Base-by-base conservation (phyloP, 768 basidiomycete genomes). In the Glaciozyma martinii region DNA sequence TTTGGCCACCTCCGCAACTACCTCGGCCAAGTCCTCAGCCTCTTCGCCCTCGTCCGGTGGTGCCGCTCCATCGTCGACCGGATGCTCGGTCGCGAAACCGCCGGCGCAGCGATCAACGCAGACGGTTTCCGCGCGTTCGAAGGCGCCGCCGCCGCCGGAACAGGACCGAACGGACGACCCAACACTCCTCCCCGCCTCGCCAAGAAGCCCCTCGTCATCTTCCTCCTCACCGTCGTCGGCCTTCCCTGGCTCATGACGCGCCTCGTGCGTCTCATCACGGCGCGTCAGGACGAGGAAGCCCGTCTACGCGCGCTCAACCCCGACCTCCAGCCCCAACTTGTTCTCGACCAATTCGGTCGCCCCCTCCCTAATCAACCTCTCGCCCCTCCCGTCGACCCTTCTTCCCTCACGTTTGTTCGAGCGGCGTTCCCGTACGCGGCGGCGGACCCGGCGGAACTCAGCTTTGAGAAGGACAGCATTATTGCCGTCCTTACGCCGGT, bases 231-330 rank as follows among this genome's bases (percentile, higher is more conserved):
- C 32, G 84, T 95, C 62, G 81, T 98, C 73, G 95, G 95, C 60
- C 77, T 99, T 56, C 95, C 94, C 0, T 97, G 87, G 71, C 85
- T 87, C 60, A 95, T 99, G 90, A 83, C 88, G 61, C 87, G 86
- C 71, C 85, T 99, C 67, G 85, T 98, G 73, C 84, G 82, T 63
- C 78, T 90, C 65, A 73, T 75, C 65, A 72, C 72, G 3, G 67
- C 68, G 23, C 79, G 78, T 8, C 80, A 82, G 33, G 77, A 79
- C 73, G 80, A 75, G 67, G 77, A 68, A 70, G 79, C 76, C 52
- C 72, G 76, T 37, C 74, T 73, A 13, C 78, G 79, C 33, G 75
- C 75, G 42, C 15, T 16, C 37, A 63, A 37, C 59, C 52, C 19
- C 57, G 16, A 29, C 30, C 30, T 77, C 46, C 78, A 76, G 49